Percentiles rank a stretch among this genome's conserved stretches.
Conservation (phyloP, 1,284 basidiomycete species). For the Crucibulum cyathiforme region DNA sequence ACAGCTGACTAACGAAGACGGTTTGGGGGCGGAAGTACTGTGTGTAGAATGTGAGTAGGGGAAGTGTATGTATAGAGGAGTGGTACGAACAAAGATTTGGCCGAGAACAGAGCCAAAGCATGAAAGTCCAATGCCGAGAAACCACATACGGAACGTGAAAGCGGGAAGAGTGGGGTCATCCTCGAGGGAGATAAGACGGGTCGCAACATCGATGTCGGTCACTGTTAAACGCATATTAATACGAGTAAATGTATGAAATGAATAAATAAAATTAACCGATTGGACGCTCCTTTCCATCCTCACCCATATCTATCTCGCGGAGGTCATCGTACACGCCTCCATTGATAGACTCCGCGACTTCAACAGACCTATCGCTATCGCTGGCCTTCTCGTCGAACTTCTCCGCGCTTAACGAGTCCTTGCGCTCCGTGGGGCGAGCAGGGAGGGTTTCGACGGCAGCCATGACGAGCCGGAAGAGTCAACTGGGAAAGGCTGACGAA, state of each 20-base stretch:
- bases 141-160: conserved; percentile 51
- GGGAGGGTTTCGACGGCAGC: too few relatives aligned
- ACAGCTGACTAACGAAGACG: conserved; percentile 58
- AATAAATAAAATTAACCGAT: conserved; percentile 15
- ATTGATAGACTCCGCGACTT: not conserved
- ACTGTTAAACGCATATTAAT: conserved; percentile 14
- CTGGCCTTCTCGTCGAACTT: conserved; percentile 40
- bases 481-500: too few relatives aligned
- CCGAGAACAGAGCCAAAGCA: conserved; percentile 64
- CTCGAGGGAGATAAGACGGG: conserved; percentile 57
- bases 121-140: conserved; percentile 54
- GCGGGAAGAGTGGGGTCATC: conserved; percentile 64
- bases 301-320: conserved; percentile 40
- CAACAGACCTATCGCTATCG: not conserved
- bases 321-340: conserved; percentile 39
- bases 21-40: conserved; percentile 63
- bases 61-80: not conserved
- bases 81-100: conserved; percentile 56
- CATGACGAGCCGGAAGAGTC: too few relatives aligned
- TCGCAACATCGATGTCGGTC: conserved; percentile 54
- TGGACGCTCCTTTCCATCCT: conserved; percentile 40
- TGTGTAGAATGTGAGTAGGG: not conserved
- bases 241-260: not conserved
- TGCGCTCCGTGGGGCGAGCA: too few relatives aligned
- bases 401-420: not conserved